Evolutionary conservation across 2,329 filamentous ascomycete species (phyloP).

Genomic region (Aspergillus sp.): DNA sequence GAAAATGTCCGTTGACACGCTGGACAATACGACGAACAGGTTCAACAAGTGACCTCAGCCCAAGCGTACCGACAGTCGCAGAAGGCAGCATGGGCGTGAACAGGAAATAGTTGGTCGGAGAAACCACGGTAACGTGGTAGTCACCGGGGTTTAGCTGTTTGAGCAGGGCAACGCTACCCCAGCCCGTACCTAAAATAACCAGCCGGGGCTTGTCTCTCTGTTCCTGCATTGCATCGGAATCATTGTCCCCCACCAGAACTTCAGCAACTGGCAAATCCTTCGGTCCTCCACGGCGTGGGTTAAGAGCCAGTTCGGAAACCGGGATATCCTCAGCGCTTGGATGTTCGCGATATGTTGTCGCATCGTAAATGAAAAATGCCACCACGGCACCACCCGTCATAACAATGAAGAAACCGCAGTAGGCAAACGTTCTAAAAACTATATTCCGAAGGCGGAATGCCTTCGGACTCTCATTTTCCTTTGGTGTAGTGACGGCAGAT

Average conservation of each 20-base stretch:
- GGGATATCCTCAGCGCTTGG: conserved; percentile 68
- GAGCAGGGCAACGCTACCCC: conserved; percentile 88
- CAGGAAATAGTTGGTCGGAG: conserved; percentile 92
- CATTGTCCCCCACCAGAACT: conserved; percentile 84
- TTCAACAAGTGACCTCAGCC: conserved; percentile 87
- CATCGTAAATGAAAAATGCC: conserved; percentile 91
- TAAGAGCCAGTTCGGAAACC: conserved; percentile 80
- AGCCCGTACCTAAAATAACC: conserved; percentile 90
- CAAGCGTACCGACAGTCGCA: conserved; percentile 92
- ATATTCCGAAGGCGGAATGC: conserved; percentile 49
- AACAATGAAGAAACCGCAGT: conserved; percentile 72
- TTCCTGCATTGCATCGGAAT: conserved; percentile 65
- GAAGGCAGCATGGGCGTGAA: conserved; percentile 98
- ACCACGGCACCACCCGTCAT: conserved; percentile 69
- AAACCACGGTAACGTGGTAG: conserved; percentile 94
- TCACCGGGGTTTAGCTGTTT: conserved; percentile 88
- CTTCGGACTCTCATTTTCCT: conserved; percentile 16
- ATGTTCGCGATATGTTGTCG: conserved; percentile 80
- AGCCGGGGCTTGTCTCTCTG: conserved; percentile 87
- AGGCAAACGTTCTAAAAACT: conserved; percentile 68
- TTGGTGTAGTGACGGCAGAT: conserved; percentile 26
- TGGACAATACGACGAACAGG: conserved; percentile 83
- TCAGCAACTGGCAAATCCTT: conserved; percentile 95
- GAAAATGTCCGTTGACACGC: conserved; percentile 79
- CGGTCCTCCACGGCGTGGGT: conserved; percentile 78